A percentile compares a stretch with the other conserved stretches of the same genome.
These are phyloP conservation scores for Flaveria sonorensis DNA, from an alignment of 129 eudicot species.

Conservation along the genomic window DNA sequence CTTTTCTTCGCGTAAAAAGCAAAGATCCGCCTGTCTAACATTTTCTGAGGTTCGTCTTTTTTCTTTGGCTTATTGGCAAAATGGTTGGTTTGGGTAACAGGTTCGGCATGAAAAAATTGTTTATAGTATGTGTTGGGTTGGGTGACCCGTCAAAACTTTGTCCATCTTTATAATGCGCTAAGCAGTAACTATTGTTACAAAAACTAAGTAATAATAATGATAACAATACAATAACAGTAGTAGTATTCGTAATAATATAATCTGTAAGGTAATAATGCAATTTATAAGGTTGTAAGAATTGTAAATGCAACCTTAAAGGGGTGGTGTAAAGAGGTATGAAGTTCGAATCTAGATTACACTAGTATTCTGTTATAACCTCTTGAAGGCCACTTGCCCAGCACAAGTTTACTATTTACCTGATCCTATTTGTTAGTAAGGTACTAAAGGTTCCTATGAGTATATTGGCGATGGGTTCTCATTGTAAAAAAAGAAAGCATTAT, in stretches of 20 bases:
- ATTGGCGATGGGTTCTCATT: too few species aligned
- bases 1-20: conserved; percentile 68
- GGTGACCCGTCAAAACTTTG: neutral
- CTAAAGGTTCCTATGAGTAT: too few species aligned
- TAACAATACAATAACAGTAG: neutral
- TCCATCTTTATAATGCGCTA: neutral
- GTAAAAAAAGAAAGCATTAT: too few species aligned
- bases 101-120: neutral
- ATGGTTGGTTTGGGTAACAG: neutral
- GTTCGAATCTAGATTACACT: too few species aligned
- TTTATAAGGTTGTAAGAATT: neutral
- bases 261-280: neutral
- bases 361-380: too few species aligned
- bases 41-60: conserved; percentile 75
- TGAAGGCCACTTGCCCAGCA: too few species aligned
- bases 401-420: too few species aligned
- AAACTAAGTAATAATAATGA: neutral
- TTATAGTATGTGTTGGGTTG: neutral
- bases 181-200: neutral
- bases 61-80: neutral
- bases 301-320: neutral
- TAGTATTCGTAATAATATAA: neutral
- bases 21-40: conserved; percentile 78
- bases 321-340: too few species aligned
- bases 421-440: too few species aligned